Percentiles rank a stretch among this genome's conserved stretches.
phyloP scores from a whole-genome alignment of 345 rosid species.

The Eucalyptus dawsonii region DNA sequence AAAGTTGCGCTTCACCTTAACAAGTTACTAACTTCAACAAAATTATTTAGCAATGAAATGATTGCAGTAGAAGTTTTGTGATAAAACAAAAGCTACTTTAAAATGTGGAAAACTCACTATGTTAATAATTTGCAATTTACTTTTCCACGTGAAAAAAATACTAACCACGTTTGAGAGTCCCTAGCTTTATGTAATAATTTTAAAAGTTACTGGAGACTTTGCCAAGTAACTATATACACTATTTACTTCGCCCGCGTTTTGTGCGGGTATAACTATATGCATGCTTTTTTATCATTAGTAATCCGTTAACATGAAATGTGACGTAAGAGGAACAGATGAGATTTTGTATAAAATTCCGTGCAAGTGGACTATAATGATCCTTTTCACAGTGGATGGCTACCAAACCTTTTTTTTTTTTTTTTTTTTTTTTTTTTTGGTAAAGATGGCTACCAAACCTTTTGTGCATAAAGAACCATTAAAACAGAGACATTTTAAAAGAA shows the following conservation, averaged over 20 bases:
- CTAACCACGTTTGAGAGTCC: neutral
- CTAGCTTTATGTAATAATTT: neutral
- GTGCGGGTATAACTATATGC: neutral
- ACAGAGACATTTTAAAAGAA: neutral
- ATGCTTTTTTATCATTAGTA: neutral
- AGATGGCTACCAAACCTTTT: neutral
- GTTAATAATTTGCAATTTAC: neutral
- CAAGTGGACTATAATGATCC: neutral
- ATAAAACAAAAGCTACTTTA: too few relatives aligned
- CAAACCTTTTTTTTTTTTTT: too few relatives aligned
- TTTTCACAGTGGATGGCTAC: neutral
- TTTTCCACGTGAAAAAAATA: neutral
- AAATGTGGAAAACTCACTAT: neutral
- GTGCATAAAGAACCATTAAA: neutral
- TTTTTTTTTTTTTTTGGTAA: too few relatives aligned
- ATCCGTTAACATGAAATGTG: neutral
- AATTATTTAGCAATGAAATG: neutral
- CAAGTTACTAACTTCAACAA: neutral
- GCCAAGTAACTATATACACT: neutral
- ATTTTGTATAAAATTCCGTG: neutral
- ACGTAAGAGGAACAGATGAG: neutral
- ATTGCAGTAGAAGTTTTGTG: too few relatives aligned
- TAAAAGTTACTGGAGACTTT: neutral
- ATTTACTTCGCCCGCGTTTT: neutral
- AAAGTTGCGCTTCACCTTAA: neutral